Conservation (phyloP, 345 rosid genomes). For the Nasturtium officinale region DNA sequence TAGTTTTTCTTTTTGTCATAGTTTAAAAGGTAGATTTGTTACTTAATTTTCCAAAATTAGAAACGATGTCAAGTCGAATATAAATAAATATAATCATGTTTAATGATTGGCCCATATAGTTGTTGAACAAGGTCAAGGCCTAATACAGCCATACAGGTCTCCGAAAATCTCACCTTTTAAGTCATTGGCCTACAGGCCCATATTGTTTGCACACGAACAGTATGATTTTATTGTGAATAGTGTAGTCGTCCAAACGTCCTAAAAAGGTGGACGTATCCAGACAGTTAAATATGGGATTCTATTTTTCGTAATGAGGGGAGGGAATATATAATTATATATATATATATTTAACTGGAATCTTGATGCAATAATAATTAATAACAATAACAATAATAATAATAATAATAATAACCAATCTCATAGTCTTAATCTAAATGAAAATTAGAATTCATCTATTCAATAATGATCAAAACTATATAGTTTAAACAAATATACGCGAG, state of each 20-base stretch:
- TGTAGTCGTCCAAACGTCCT: not conserved
- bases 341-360: not conserved
- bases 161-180: no score
- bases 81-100: not conserved
- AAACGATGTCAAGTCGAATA: not conserved
- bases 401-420: not conserved
- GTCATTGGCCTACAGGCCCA: not conserved
- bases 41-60: not conserved
- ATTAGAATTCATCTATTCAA: not conserved
- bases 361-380: not conserved
- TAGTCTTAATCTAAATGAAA: not conserved
- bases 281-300: no score
- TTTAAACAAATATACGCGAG: not conserved
- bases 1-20: not conserved
- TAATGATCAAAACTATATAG: not conserved
- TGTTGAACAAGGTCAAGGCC: constrained; percentile 12
- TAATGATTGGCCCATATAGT: not conserved
- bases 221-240: not conserved
- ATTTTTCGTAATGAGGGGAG: no score
- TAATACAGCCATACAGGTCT: not conserved
- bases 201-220: not conserved
- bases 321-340: not conserved
- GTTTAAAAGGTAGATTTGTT: not conserved
- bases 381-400: not conserved
- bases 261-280: not conserved